Evolutionary conservation across 2,329 filamentous ascomycete species (phyloP).

Genomic region (Pseudogymnoascus sp.): DNA sequence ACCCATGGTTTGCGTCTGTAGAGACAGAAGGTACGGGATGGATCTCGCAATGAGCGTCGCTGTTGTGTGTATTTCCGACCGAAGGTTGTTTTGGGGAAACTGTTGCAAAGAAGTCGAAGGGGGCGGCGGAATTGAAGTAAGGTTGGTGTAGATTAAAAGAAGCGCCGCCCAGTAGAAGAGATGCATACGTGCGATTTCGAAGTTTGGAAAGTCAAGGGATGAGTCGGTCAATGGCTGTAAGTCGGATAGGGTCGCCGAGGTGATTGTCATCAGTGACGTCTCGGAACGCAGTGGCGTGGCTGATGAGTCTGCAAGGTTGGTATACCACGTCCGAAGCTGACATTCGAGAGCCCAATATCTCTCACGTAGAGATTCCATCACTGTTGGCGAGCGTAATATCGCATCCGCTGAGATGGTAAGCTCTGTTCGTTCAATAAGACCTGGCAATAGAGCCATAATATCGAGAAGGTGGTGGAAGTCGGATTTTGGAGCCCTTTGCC

Average conservation of each 20-base stretch:
- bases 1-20: slow-evolving; percentile 10
- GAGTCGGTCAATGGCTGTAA: slow-evolving; percentile 11
- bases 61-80: slow-evolving; percentile 11
- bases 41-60: slow-evolving; percentile 12
- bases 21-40: slow-evolving; percentile 12
- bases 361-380: slow-evolving; percentile 12
- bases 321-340: slow-evolving; percentile 11
- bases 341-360: slow-evolving; percentile 12
- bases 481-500: slow-evolving; percentile 12
- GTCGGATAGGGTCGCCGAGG: slow-evolving; percentile 10
- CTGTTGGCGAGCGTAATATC: slow-evolving; percentile 8
- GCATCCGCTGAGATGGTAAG: slow-evolving; percentile 14
- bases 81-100: slow-evolving; percentile 8
- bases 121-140: slow-evolving; percentile 11
- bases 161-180: slow-evolving; percentile 13
- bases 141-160: slow-evolving; percentile 12
- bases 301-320: slow-evolving; percentile 11
- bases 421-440: slow-evolving; percentile 12
- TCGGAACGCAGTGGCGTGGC: slow-evolving; percentile 10
- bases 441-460: slow-evolving; percentile 12
- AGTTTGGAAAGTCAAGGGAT: slow-evolving; percentile 12
- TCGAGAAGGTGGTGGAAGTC: slow-evolving; percentile 14
- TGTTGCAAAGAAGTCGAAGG: slow-evolving; percentile 11
- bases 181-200: slow-evolving; percentile 12
- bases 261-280: slow-evolving; percentile 11